Evolutionary conservation across 2,329 filamentous ascomycete genomes (phyloP), one percentile per base, ranked within the genome.

Genomic region (Pseudonectria foliicola): DNA sequence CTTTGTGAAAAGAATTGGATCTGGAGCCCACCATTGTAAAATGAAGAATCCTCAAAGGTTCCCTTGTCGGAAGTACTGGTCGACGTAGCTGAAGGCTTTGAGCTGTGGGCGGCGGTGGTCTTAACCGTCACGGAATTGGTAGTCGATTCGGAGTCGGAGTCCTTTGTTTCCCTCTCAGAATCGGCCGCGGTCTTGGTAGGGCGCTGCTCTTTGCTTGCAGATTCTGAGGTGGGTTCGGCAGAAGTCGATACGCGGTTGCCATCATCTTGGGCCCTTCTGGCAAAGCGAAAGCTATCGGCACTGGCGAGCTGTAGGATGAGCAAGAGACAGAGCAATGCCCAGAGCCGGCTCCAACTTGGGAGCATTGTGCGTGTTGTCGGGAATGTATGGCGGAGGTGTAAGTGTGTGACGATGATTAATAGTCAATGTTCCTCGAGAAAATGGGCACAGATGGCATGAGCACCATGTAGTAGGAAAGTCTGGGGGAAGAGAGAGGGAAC

Each of bases 291-390:
- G 37, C 46, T 54, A 27, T 60, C 56, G 10, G 61, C 62, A 14
- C 51, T 46, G 13, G 55, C 59, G 30, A 60, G 42, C 28, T 70
- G 61, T 15, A 67, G 46, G 27, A 54, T 52, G 27, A 68, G 31
- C 4, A 60, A 32, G 14, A 70, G 47, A 45, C 59, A 62, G 37
- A 71, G 45, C 29, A 68, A 43, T 25, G 56, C 56, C 56, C 56
- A 62, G 28, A 63, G 35, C 31, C 54, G 55, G 35, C 47, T 38
- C 40, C 57, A 51, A 38, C 47, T 58, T 15, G 46, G 43, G 33
- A 59, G 40, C 66, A 67, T 68, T 32, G 27, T 51, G 31, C 23
- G 31, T 40, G 6, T 34, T 34, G 18, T 16, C 7, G 30, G 14
- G 37, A 24, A 31, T 32, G 27, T n/a, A 13, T 34, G n/a, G 21